Evolutionary conservation across 2,329 filamentous ascomycete species (phyloP).

Genomic region (Colletotrichum eleusines): DNA sequence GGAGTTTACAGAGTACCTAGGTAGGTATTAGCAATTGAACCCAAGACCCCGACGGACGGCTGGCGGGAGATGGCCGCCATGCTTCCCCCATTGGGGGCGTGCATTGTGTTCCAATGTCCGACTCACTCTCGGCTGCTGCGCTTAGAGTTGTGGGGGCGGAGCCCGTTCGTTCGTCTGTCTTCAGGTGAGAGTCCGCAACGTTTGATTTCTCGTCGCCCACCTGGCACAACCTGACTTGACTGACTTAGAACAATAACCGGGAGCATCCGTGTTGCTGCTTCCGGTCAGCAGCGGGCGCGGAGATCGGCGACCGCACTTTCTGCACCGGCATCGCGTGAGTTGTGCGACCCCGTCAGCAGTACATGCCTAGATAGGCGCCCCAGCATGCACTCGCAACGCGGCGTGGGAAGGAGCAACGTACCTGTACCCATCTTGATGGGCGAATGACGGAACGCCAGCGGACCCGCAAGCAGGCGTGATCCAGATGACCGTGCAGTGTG

Average conservation of each 20-base stretch:
- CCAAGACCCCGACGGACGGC: constrained; percentile 2
- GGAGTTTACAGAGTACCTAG: background rate
- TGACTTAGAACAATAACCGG: no score
- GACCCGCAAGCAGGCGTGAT: constrained; percentile 20
- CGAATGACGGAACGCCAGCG: constrained; percentile 26
- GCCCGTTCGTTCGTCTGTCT: constrained; percentile 17
- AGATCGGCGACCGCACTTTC: constrained; percentile 10
- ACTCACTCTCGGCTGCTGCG: constrained; percentile 28
- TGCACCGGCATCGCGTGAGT: background rate
- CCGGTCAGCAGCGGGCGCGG: constrained; percentile 8
- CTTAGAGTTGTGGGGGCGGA: constrained; percentile 38
- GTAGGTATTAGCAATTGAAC: background rate
- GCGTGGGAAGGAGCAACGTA: constrained; percentile 8
- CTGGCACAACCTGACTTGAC: constrained; percentile 13
- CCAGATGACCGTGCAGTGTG: constrained; percentile 19
- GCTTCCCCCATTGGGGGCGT: constrained; percentile 26
- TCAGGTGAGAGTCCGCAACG: constrained; percentile 36
- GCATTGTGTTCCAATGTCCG: constrained; percentile 38
- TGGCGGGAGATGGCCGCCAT: constrained; percentile 33
- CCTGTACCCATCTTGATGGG: constrained; percentile 16
- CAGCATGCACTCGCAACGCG: background rate
- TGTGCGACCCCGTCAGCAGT: background rate
- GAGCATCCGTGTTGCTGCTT: constrained; percentile 22
- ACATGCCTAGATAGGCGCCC: no score
- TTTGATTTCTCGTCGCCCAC: constrained; percentile 35